A percentile compares a stretch with the other conserved stretches of the same genome.
Evolutionary conservation across 495 filamentous ascomycete genomes (phyloP).

Genomic region (Viridothelium virens): DNA sequence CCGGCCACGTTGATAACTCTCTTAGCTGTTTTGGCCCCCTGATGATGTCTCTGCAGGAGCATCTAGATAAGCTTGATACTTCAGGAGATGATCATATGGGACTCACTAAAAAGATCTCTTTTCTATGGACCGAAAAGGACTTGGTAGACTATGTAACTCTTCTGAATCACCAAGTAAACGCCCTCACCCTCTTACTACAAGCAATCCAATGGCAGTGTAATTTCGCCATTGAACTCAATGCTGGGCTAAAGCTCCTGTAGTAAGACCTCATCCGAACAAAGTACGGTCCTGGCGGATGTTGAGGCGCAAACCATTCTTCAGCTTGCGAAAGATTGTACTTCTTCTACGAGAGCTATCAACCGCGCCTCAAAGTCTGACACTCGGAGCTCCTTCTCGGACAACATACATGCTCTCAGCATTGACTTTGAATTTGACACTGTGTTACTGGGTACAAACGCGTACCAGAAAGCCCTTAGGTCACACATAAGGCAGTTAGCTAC

Average conservation of each 20-base stretch:
- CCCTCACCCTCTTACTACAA: neutral
- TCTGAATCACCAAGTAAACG: neutral
- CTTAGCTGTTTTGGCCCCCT: neutral
- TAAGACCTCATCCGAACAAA: neutral
- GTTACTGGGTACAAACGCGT: neutral
- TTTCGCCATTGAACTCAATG: neutral
- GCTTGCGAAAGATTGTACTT: neutral
- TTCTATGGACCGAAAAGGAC: neutral
- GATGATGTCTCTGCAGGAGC: neutral
- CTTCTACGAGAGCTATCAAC: neutral
- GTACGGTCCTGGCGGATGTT: neutral
- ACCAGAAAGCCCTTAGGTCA: neutral
- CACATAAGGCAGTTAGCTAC: neutral
- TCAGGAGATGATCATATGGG: neutral
- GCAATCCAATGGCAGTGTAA: neutral
- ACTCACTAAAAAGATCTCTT: neutral
- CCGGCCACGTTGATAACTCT: neutral
- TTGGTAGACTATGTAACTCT: neutral
- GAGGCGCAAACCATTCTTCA: neutral
- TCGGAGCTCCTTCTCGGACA: neutral
- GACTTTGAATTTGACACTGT: neutral
- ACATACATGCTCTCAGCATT: neutral
- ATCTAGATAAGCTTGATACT: neutral
- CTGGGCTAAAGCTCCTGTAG: neutral
- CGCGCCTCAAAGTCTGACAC: neutral